Evolutionary conservation across 2,329 filamentous ascomycete species (phyloP).

Genomic region (Chalara sp.): DNA sequence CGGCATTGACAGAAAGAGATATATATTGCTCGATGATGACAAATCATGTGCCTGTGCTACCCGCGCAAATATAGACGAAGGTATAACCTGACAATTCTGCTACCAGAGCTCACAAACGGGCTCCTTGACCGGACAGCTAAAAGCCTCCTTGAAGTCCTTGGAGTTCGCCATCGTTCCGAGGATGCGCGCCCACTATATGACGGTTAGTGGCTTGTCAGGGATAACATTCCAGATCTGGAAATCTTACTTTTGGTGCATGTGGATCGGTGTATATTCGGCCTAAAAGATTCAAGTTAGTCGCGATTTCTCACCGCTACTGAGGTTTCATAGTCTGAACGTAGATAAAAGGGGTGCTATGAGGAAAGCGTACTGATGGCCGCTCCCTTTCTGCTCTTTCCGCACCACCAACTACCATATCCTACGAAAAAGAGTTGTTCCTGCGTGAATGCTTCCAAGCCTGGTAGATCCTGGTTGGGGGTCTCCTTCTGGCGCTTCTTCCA

Average conservation of each 20-base stretch:
- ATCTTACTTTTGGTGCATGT: conserved; percentile 48
- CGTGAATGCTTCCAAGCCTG: conserved; percentile 54
- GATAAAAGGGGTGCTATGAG: neutral
- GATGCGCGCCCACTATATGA: conserved; percentile 43
- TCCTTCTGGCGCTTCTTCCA: conserved; percentile 54
- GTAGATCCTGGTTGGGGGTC: conserved; percentile 46
- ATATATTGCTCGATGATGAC: too few species aligned
- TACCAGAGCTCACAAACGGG: conserved; percentile 66
- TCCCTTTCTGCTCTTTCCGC: conserved; percentile 55
- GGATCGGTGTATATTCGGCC: conserved; percentile 53
- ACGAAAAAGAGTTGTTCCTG: conserved; percentile 67
- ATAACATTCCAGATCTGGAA: too few species aligned
- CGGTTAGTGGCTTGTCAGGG: too few species aligned
- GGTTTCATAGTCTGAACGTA: neutral
- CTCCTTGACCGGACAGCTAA: conserved; percentile 57
- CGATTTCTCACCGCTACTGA: neutral
- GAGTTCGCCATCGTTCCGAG: conserved; percentile 61
- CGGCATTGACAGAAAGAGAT: too few species aligned
- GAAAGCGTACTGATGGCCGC: conserved; percentile 37
- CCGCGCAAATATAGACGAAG: too few species aligned
- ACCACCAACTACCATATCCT: conserved; percentile 59
- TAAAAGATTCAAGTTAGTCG: neutral
- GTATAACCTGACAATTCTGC: neutral
- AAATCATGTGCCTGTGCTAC: too few species aligned
- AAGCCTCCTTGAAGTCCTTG: conserved; percentile 59